Percentiles rank a stretch among this genome's conserved stretches.
These are phyloP conservation scores for Yamadazyma pseudoaaseri DNA, from an alignment of 1,139 yeast species.

Conservation along the genomic window DNA sequence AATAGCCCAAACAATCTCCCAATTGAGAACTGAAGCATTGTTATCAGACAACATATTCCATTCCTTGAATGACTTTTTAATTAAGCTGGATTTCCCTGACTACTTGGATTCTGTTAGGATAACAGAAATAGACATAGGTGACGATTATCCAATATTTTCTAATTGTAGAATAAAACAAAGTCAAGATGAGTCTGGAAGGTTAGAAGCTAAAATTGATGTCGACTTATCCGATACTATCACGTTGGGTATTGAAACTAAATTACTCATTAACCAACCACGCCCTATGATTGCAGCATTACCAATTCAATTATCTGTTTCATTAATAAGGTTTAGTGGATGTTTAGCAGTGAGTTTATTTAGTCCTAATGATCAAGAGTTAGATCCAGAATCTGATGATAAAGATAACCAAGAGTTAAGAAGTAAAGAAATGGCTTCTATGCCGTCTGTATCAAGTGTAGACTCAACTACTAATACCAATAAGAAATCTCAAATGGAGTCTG, in stretches of 20 bases:
- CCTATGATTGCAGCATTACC: slow-evolving; percentile 86
- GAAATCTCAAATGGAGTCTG: slow-evolving; percentile 22
- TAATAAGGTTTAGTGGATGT: slow-evolving; percentile 92
- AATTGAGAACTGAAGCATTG: slow-evolving; percentile 82
- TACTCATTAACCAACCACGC: slow-evolving; percentile 81
- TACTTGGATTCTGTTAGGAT: slow-evolving; percentile 76
- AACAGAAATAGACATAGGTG: slow-evolving; percentile 90
- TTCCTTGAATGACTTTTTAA: slow-evolving; percentile 59
- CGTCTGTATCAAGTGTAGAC: background rate
- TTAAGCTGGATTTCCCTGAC: slow-evolving; percentile 62
- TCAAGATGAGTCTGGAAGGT: slow-evolving; percentile 47
- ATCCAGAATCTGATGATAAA: slow-evolving; percentile 8
- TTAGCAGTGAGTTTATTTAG: slow-evolving; percentile 74
- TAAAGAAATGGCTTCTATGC: slow-evolving; percentile 1
- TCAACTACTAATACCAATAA: slow-evolving; percentile 1
- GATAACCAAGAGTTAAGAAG: slow-evolving; percentile 3
- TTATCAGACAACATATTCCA: slow-evolving; percentile 80
- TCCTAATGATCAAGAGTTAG: slow-evolving; percentile 40
- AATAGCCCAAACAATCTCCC: slow-evolving; percentile 86
- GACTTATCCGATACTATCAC: slow-evolving; percentile 89
- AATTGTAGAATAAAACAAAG: slow-evolving; percentile 80
- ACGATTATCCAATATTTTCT: slow-evolving; percentile 92
- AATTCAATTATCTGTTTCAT: slow-evolving; percentile 76
- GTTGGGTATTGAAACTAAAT: slow-evolving; percentile 80
- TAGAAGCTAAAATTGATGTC: slow-evolving; percentile 92